Evolutionary conservation across 352 stramenopile genomes (phyloP).

Genomic region (Globisporangium emineosum): DNA sequence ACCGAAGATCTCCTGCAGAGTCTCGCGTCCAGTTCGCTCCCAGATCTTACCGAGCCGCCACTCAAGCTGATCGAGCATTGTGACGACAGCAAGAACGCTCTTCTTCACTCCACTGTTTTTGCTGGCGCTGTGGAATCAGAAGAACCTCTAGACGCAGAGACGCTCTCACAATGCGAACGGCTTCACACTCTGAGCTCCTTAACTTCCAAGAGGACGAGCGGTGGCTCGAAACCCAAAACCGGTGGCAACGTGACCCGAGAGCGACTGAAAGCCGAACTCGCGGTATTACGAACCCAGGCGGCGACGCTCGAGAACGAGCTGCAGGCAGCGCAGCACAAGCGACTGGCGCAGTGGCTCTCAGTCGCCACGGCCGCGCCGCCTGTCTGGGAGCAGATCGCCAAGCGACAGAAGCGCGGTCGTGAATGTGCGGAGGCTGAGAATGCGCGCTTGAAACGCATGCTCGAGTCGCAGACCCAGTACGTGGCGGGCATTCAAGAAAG

Average conservation of each 20-base stretch:
- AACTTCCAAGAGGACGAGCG: background rate
- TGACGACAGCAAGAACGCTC: background rate
- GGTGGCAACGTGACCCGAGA: background rate
- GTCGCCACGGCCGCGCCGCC: background rate
- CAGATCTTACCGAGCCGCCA: background rate
- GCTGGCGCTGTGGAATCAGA: background rate
- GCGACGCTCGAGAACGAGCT: background rate
- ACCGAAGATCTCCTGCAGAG: background rate
- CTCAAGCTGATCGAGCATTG: background rate
- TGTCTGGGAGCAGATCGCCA: slow-evolving; percentile 5
- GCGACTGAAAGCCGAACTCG: background rate
- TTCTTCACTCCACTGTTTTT: background rate
- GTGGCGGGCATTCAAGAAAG: background rate
- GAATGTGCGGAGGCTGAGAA: background rate
- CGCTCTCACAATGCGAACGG: background rate
- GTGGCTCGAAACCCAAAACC: background rate
- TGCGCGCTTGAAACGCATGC: background rate
- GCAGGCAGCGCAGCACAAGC: background rate
- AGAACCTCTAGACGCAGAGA: background rate
- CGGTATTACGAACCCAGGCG: background rate
- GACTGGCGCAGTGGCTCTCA: background rate
- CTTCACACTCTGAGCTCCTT: background rate
- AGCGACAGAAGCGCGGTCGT: background rate
- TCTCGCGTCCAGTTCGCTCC: background rate
- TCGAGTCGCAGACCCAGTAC: background rate